These are phyloP conservation scores for Neurospora intermedia DNA, from an alignment of 495 filamentous ascomycete genomes.

Conservation along the genomic window DNA sequence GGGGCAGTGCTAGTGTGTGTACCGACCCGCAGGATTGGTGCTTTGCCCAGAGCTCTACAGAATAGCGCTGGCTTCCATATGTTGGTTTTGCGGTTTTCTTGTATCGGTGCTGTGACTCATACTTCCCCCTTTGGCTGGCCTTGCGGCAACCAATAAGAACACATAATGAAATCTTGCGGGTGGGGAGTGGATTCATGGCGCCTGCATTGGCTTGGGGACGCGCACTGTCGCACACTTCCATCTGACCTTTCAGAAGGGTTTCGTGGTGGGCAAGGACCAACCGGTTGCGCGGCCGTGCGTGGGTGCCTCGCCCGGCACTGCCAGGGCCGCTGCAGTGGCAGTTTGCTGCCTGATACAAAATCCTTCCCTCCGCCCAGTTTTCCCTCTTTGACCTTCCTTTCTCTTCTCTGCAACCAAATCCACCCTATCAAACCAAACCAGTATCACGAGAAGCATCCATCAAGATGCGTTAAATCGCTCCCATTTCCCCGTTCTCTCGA, in stretches of 20 bases:
- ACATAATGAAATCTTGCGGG: not conserved
- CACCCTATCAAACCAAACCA: slow-evolving; percentile 1
- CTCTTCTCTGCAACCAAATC: slow-evolving; percentile 19
- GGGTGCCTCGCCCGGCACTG: not conserved
- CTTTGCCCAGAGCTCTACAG: not conserved
- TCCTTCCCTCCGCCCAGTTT: slow-evolving; percentile 13
- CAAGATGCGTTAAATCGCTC: slow-evolving; percentile 30
- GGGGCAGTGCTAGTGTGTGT: slow-evolving; percentile 1
- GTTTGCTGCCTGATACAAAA: slow-evolving; percentile 31
- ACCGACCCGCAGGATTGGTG: not conserved
- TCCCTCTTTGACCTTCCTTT: slow-evolving; percentile 7
- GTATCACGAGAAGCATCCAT: slow-evolving; percentile 17
- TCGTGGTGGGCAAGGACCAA: not conserved
- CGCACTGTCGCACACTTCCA: not conserved
- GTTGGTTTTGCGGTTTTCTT: not conserved
- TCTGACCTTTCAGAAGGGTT: not conserved
- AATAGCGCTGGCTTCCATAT: not conserved
- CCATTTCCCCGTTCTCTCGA: slow-evolving; percentile 12
- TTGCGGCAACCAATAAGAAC: slow-evolving; percentile 8
- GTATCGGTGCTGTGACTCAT: slow-evolving; percentile 17
- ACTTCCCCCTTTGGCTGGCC: slow-evolving; percentile 22
- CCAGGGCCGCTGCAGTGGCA: not conserved
- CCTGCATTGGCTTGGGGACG: not conserved
- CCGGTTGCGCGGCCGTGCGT: not conserved
- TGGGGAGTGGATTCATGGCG: not conserved